Evolutionary conservation across 768 basidiomycete genomes (phyloP).

Genomic region (Lentinula edodes): DNA sequence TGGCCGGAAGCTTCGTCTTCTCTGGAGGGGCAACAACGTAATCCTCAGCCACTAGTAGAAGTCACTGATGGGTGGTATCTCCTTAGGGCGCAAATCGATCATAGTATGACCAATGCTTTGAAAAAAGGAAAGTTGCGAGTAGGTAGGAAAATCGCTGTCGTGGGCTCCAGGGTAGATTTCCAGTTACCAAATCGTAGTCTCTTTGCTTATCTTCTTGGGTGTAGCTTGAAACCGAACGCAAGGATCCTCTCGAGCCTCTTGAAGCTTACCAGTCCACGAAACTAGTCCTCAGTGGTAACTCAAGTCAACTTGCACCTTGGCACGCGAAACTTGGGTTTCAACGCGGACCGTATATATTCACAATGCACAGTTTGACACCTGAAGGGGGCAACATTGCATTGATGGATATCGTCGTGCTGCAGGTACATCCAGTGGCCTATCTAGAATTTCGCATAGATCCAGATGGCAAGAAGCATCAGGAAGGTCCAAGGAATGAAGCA

Average conservation of each 20-base stretch:
- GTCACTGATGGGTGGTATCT: slow-evolving; percentile 98
- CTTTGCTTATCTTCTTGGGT: background rate
- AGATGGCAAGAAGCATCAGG: slow-evolving; percentile 41
- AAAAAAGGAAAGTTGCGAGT: slow-evolving; percentile 58
- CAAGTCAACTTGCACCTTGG: slow-evolving; percentile 84
- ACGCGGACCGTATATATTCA: slow-evolving; percentile 59
- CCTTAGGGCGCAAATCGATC: slow-evolving; percentile 72
- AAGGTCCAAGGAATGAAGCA: slow-evolving; percentile 61
- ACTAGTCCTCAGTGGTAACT: slow-evolving; percentile 76
- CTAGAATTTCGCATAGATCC: slow-evolving; percentile 57
- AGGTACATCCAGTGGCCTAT: slow-evolving; percentile 77
- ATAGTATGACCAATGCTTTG: slow-evolving; percentile 64
- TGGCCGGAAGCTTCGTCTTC: slow-evolving; percentile 40
- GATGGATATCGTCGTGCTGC: slow-evolving; percentile 69
- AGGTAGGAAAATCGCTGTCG: slow-evolving; percentile 80
- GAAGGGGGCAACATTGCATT: slow-evolving; percentile 78
- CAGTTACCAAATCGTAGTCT: background rate
- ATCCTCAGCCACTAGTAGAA: slow-evolving; percentile 62
- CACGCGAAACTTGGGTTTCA: slow-evolving; percentile 82
- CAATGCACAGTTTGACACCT: slow-evolving; percentile 68
- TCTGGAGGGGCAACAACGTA: slow-evolving; percentile 26
- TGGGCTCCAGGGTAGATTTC: slow-evolving; percentile 61
- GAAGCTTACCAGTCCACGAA: slow-evolving; percentile 68
- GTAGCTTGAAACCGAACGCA: slow-evolving; percentile 63
- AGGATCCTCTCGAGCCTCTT: slow-evolving; percentile 78